Conservation (phyloP, 75 land plant genomes). For the Picea glauca region DNA sequence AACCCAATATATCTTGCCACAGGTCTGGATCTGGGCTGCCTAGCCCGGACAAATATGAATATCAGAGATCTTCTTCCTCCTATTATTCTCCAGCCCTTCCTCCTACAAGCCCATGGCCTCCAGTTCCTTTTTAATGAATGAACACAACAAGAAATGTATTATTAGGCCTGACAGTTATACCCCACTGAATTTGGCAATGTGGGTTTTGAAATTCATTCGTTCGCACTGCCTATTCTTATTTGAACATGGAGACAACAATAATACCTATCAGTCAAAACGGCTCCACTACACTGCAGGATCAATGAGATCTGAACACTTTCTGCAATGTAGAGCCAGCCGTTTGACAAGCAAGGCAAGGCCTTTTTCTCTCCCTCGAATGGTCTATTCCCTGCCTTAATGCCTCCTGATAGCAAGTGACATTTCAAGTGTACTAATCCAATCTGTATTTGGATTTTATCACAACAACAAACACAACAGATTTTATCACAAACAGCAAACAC, state of each 20-base stretch:
- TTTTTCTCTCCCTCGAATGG: conserved; percentile 7
- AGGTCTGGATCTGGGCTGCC: conserved; percentile 4
- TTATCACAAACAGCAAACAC: background rate
- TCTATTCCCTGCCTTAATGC: conserved; percentile 5
- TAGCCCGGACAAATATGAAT: background rate
- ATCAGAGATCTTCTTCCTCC: background rate
- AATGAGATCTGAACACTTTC: background rate
- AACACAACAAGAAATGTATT: background rate
- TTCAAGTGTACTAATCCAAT: background rate
- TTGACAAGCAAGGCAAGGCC: conserved; percentile 11
- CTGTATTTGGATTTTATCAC: no score
- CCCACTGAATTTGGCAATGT: conserved; percentile 5
- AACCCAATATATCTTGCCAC: background rate
- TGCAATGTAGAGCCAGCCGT: conserved; percentile 12
- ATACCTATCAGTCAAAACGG: background rate
- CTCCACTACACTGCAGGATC: background rate
- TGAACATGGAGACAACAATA: background rate
- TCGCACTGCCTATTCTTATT: no score
- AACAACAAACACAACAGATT: no score
- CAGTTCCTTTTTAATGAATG: background rate
- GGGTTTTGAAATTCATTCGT: background rate
- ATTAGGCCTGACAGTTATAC: background rate
- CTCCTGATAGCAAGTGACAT: background rate
- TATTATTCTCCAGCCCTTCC: background rate
- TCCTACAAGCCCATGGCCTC: conserved; percentile 3